Conservation (phyloP, 306 rosid species). For the Vachellia pachyceras region DNA sequence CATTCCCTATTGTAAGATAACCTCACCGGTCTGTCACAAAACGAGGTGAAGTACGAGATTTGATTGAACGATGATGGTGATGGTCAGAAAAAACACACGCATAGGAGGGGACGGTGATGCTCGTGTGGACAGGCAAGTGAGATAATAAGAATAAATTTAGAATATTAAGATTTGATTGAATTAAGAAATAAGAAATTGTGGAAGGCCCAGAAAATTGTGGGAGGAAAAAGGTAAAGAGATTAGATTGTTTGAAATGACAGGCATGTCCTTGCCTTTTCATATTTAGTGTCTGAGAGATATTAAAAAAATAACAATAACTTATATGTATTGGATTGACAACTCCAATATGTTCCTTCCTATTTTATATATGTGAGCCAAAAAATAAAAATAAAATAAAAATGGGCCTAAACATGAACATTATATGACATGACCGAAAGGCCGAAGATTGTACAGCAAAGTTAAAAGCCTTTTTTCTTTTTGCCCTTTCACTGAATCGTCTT, state of each 20-base stretch:
- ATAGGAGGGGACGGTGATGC: slow-evolving; percentile 46
- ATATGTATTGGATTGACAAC: slow-evolving; percentile 29
- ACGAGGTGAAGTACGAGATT: slow-evolving; percentile 20
- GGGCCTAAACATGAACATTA: not conserved
- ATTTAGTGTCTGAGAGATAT: not conserved
- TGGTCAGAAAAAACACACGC: not conserved
- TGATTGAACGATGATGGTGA: slow-evolving; percentile 19
- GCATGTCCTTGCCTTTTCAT: slow-evolving; percentile 42
- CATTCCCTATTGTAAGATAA: slow-evolving; percentile 40
- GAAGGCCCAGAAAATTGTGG: slow-evolving; percentile 35
- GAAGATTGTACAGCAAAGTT: not conserved
- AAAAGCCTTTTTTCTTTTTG: not conserved
- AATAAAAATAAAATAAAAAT: not conserved
- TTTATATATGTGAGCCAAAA: not conserved
- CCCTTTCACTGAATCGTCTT: not conserved
- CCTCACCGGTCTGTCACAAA: slow-evolving; percentile 34
- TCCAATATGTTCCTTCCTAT: slow-evolving; percentile 23
- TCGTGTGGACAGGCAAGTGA: slow-evolving; percentile 1
- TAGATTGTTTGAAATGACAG: slow-evolving; percentile 37
- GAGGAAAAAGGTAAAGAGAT: slow-evolving; percentile 7
- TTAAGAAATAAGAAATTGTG: slow-evolving; percentile 35
- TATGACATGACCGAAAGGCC: slow-evolving; percentile 28
- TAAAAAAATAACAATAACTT: too few relatives aligned
- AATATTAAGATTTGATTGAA: slow-evolving; percentile 30
- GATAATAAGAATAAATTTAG: slow-evolving; percentile 30